Base-by-base conservation (phyloP, 768 basidiomycete genomes). In the Lentinula lateritia region DNA sequence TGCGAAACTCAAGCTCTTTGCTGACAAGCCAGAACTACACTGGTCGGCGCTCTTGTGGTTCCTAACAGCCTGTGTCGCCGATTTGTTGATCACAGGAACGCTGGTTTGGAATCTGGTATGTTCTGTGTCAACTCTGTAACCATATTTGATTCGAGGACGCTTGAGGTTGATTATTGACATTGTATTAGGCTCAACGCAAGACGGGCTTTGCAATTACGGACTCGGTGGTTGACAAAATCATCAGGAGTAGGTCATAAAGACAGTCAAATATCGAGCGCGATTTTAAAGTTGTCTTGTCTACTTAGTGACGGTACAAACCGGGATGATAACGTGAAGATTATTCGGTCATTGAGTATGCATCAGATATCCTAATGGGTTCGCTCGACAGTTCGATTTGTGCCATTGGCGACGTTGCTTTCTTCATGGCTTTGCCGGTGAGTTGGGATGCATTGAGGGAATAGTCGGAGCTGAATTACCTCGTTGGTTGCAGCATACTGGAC, bases 391-490 rank as follows among this genome's bases (percentile, higher is more conserved):
- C 76, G 0, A 65, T 78, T 36, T 78, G 75, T 60, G 78, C 77
- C 0, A 69, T 76, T 52, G 73, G 76, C 35, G 77, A 78, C 62
- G 75, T 79, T n/a, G 66, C 78, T 41, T 78, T 77, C 62, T 79
- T 80, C 62, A 46, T 71, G 72, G 74, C 74, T 18, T 68, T 79
- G 57, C 73, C 75, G 12, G 78, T 78, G 66, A 46, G 66, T 63
- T 1, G 10, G 35, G 20, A 28, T 15, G 36, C 12, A 15, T 42
- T 9, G 13, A n/a, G 13, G 13, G 6, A 18, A 53, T 7, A 32
- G 34, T 48, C 20, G 42, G 15, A 41, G 16, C 45, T 7, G 8
- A 28, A 53, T 10, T 20, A n/a, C 5, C 50, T 36, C 42, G 12
- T 38, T 46, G 50, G 55, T 62, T 36, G 12, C 50, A 80, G 79